Conservation (phyloP, 495 filamentous ascomycete genomes). For the Podospora bellae-mahoneyi region DNA sequence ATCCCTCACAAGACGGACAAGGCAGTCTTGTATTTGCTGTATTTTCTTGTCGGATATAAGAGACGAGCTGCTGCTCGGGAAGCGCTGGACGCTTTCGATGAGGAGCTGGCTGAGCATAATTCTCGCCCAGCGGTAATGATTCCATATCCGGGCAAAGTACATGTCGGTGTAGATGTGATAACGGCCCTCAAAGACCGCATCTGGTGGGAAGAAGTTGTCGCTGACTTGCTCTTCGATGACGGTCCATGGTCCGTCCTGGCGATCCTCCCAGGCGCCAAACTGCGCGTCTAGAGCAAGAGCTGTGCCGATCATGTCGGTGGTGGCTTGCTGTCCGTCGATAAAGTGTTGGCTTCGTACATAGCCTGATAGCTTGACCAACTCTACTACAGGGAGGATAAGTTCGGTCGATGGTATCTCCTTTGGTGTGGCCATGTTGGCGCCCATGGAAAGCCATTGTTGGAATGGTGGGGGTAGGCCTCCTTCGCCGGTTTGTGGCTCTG, state of each 20-base stretch:
- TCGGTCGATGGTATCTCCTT: conserved; percentile 32
- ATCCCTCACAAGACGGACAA: conserved; percentile 39
- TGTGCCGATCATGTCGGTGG: conserved; percentile 30
- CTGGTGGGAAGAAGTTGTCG: conserved; percentile 33
- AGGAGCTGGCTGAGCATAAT: conserved; percentile 57
- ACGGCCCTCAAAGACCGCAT: conserved; percentile 50
- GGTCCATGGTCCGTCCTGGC: conserved; percentile 32
- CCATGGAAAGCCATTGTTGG: conserved; percentile 36
- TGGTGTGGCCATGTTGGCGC: conserved; percentile 26
- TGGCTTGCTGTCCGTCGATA: conserved; percentile 34
- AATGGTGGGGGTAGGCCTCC: conserved; percentile 36
- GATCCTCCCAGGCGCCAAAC: conserved; percentile 35
- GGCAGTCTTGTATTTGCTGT: conserved; percentile 29
- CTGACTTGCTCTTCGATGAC: conserved; percentile 24
- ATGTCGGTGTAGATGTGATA: conserved; percentile 60
- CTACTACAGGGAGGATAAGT: conserved; percentile 32
- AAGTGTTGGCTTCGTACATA: conserved; percentile 28
- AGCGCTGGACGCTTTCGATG: conserved; percentile 30
- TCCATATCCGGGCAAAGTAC: conserved; percentile 58
- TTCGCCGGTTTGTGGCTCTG: conserved; percentile 31
- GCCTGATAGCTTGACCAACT: conserved; percentile 34
- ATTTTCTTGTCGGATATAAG: conserved; percentile 37
- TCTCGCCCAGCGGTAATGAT: conserved; percentile 60
- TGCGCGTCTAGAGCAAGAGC: conserved; percentile 35
- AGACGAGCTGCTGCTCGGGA: conserved; percentile 34